Evolutionary conservation across 257 asterid species (phyloP), one percentile per base, ranked within the genome.

Genomic region (Cinchona pubescens): DNA sequence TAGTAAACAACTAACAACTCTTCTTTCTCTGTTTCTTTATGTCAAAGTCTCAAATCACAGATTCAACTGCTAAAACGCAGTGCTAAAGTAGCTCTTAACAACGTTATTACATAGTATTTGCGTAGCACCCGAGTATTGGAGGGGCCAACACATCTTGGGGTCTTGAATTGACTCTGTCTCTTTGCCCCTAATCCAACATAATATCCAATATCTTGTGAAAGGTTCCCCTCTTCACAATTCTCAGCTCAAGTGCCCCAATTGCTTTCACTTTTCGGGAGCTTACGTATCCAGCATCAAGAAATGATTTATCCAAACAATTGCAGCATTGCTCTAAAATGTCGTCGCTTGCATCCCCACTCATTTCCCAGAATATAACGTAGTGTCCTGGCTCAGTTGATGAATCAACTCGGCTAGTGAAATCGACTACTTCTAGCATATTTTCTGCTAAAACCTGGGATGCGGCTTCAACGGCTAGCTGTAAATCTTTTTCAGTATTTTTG

Each of bases 141-240:
- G 5, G 91, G 87, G 5, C 96, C 94, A 32, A 95, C 90, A 45
- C 97, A 95, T 15, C 99, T 69, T 5, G 99, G 99, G 10, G 97
- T 91, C 81, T 95, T 95, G 90, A 92, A 95, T 88, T 95, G 99
- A 85, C 99, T 95, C 23, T n/a, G n/a, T n/a, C n/a, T n/a, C n/a
- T n/a, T n/a, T n/a, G 93, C 96, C 2, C 99, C 99, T 13, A 90
- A 61, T 13, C 94, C 97, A 4, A 95, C 98, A 42, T 82, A 89
- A 69, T 95, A 79, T 95, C 99, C 82, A 91, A 55, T 15, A 95
- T 90, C 96, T 87, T 90, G 51, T 90, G 94, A 61, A 95, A 95
- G 0, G 99, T 93, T 4, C 97, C 98, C 69, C 77, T 84, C 88
- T 70, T 82, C 80, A 95, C 87, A 12, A 91, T 59, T 51, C 88